phyloP scores from a whole-genome alignment of 164 flowering plant genomes.

The Akebia trifoliata region DNA sequence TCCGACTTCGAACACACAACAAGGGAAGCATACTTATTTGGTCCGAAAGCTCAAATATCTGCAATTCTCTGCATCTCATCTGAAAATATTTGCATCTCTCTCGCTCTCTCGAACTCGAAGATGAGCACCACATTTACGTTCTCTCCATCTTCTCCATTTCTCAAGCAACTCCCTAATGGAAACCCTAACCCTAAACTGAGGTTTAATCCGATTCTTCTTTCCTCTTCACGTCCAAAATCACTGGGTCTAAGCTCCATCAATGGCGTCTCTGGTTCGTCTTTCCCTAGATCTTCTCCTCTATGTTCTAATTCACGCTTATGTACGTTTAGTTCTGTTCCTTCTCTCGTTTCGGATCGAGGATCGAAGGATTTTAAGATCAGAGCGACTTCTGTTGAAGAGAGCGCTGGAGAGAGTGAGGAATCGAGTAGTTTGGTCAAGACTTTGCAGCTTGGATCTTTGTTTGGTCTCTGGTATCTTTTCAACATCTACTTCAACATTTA shows the following conservation, averaged over 20 bases:
- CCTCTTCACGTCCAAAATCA: conserved; percentile 18
- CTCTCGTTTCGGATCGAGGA: conserved; percentile 17
- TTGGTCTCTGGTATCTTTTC: conserved; percentile 73
- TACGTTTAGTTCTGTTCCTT: conserved; percentile 21
- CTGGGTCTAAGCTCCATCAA: conserved; percentile 22
- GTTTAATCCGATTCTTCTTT: conserved; percentile 18
- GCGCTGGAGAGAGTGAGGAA: conserved; percentile 29
- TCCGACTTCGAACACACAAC: background rate
- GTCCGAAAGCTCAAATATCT: too few relatives aligned
- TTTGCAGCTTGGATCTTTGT: conserved; percentile 52
- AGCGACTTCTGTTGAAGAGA: conserved; percentile 44
- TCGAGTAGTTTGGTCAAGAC: conserved; percentile 27
- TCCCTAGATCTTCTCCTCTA: conserved; percentile 8
- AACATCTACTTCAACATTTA: conserved; percentile 85
- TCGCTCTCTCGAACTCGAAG: conserved; percentile 10
- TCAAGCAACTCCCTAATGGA: conserved; percentile 8
- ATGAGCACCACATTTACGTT: conserved; percentile 48
- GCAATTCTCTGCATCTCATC: too few relatives aligned
- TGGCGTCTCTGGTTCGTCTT: conserved; percentile 14
- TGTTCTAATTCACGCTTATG: conserved; percentile 12
- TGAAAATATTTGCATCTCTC: background rate
- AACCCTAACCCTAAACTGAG: conserved; percentile 14
- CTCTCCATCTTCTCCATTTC: conserved; percentile 31
- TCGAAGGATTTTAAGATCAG: conserved; percentile 23
- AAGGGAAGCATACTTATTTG: too few relatives aligned